These are phyloP conservation scores for Alternaria angustiovoidea DNA, from an alignment of 2,329 filamentous ascomycete species.

Conservation along the genomic window DNA sequence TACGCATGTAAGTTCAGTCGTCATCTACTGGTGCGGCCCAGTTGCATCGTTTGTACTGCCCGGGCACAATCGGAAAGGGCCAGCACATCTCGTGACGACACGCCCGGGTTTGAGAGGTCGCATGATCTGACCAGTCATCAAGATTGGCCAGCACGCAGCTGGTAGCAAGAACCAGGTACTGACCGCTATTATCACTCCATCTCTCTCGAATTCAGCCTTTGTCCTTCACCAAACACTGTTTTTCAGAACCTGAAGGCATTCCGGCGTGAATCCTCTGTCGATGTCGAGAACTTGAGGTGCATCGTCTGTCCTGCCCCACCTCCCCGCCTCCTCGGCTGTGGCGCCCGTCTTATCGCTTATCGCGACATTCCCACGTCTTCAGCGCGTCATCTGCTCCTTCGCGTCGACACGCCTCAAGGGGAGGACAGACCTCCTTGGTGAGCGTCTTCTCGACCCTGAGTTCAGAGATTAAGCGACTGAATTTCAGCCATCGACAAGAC, in stretches of 20 bases:
- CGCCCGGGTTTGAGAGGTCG: slow-evolving; percentile 13
- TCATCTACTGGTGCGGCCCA: background rate
- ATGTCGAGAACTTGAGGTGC: slow-evolving; percentile 6
- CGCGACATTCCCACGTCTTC: slow-evolving; percentile 16
- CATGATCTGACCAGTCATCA: slow-evolving; percentile 23
- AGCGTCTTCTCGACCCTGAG: background rate
- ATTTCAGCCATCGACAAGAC: background rate
- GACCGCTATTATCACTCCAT: background rate
- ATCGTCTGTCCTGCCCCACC: slow-evolving; percentile 11
- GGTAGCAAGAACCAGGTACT: background rate
- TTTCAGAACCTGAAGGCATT: background rate
- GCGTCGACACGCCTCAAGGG: slow-evolving; percentile 17
- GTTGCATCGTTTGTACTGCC: background rate
- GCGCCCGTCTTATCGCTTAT: slow-evolving; percentile 33
- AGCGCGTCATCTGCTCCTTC: slow-evolving; percentile 33
- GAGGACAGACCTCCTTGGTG: slow-evolving; percentile 9
- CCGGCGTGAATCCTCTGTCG: background rate
- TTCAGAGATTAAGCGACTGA: background rate
- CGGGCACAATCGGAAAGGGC: slow-evolving; percentile 22
- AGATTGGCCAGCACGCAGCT: slow-evolving; percentile 17
- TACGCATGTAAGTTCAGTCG: background rate
- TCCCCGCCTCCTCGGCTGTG: slow-evolving; percentile 30
- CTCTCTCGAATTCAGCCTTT: background rate
- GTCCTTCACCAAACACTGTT: background rate
- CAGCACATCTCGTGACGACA: slow-evolving; percentile 36